Conservation (phyloP, 1,284 basidiomycete genomes). For the Taiwanofungus camphoratus region DNA sequence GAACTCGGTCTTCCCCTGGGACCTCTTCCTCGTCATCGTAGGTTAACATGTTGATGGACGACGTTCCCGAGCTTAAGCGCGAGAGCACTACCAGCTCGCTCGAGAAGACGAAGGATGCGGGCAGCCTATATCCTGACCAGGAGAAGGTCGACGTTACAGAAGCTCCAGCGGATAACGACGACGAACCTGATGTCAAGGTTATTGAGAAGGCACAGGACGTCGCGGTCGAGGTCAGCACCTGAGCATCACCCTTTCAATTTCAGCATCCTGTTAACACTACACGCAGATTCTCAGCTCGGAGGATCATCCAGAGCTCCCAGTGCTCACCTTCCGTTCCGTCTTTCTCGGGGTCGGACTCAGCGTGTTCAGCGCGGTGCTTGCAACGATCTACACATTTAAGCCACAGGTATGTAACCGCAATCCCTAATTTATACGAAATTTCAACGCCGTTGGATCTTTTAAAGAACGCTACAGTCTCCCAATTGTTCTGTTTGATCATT, state of each 20-base stretch:
- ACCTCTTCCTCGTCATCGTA: background rate
- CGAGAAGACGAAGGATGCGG: conserved; percentile 12
- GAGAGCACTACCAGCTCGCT: conserved; percentile 11
- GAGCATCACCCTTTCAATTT: background rate
- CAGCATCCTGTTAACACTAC: background rate
- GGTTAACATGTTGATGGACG: conserved; percentile 4
- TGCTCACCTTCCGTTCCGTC: conserved; percentile 53
- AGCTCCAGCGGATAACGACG: conserved; percentile 13
- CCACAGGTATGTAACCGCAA: conserved; percentile 28
- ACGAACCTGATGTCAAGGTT: conserved; percentile 22
- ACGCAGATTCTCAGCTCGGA: conserved; percentile 42
- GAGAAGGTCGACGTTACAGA: conserved; percentile 22
- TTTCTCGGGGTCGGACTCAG: conserved; percentile 58
- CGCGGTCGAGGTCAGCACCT: conserved; percentile 33
- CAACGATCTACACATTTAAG: conserved; percentile 63
- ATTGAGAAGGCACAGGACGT: conserved; percentile 43
- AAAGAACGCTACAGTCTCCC: conserved; percentile 52
- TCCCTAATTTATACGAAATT: background rate
- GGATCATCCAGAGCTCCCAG: conserved; percentile 51
- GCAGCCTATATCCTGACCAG: conserved; percentile 9
- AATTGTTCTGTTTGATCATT: conserved; percentile 50
- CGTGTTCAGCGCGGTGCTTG: conserved; percentile 51
- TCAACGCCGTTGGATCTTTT: conserved; percentile 8
- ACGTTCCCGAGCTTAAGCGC: conserved; percentile 12
- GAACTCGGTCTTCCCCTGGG: background rate